These are phyloP conservation scores for Aspergillus sp. DNA, from an alignment of 2,329 filamentous ascomycete genomes.

Conservation along the genomic window DNA sequence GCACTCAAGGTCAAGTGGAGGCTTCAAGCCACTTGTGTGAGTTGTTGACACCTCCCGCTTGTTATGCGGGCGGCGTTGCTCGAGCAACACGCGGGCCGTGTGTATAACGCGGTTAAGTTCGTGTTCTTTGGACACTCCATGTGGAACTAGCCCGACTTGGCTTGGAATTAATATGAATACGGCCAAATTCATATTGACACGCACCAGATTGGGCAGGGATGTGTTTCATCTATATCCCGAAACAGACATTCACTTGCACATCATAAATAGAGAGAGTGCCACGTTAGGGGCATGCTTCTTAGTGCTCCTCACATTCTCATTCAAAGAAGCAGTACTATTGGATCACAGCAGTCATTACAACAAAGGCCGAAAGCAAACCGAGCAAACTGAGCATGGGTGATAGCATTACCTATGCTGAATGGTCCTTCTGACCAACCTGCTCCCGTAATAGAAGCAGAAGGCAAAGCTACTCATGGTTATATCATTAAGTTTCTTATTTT, in stretches of 20 bases:
- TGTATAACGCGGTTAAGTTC: conserved; percentile 9
- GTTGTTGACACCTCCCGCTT: conserved; percentile 25
- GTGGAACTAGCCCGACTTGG: neutral
- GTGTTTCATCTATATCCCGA: neutral
- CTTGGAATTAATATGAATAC: neutral
- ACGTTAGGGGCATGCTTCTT: neutral
- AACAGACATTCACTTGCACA: neutral
- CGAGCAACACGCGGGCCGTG: conserved; percentile 29
- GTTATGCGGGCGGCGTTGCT: conserved; percentile 33
- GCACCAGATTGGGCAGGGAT: neutral
- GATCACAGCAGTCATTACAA: neutral
- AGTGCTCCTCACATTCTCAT: neutral
- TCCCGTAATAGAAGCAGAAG: no score
- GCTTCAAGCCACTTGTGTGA: conserved; percentile 16
- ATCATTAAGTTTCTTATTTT: neutral
- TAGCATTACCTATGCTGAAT: neutral
- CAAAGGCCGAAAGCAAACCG: neutral
- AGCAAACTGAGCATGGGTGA: neutral
- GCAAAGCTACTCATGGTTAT: neutral
- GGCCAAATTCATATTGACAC: neutral
- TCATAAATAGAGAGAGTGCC: neutral
- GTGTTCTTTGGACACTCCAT: conserved; percentile 9
- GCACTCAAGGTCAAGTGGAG: conserved; percentile 14
- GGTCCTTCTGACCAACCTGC: no score
- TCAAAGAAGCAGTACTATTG: neutral